Percentiles rank a stretch among this genome's conserved stretches.
Evolutionary conservation across 768 basidiomycete species (phyloP).

Genomic region (Lenzites betulinus): DNA sequence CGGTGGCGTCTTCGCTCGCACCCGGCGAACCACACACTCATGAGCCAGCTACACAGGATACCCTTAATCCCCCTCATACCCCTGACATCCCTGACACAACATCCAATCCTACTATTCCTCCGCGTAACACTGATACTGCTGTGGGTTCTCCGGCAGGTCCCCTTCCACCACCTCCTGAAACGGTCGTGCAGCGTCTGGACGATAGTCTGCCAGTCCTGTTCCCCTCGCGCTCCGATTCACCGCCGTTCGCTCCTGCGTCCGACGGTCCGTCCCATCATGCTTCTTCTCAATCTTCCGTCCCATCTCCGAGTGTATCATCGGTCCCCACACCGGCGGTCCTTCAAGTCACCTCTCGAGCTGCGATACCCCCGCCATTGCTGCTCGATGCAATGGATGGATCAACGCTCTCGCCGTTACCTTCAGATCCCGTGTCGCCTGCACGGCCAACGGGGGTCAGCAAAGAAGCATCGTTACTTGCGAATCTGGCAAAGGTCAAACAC

Average conservation of each 20-base stretch:
- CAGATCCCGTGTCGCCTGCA: background rate
- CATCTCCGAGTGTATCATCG: background rate
- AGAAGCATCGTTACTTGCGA: slow-evolving; percentile 34
- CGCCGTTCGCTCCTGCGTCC: no score
- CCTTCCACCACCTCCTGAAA: no score
- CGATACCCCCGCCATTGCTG: slow-evolving; percentile 6
- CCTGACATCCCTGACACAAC: no score
- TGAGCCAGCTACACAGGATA: background rate
- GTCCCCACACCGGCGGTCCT: no score
- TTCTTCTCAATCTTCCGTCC: background rate
- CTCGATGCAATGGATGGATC: slow-evolving; percentile 9
- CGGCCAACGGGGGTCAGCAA: background rate
- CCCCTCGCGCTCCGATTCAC: no score
- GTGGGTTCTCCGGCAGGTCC: no score
- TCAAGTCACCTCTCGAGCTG: background rate
- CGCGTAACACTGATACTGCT: no score
- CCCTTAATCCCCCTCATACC: no score
- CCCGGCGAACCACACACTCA: background rate
- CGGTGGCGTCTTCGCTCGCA: background rate
- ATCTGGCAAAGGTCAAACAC: slow-evolving; percentile 45
- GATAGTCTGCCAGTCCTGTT: no score
- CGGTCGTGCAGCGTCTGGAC: no score
- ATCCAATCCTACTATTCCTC: no score
- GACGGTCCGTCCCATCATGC: background rate
- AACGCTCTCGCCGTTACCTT: slow-evolving; percentile 7